phyloP scores from a whole-genome alignment of 345 rosid genomes.

The Mallotus nudiflorus region DNA sequence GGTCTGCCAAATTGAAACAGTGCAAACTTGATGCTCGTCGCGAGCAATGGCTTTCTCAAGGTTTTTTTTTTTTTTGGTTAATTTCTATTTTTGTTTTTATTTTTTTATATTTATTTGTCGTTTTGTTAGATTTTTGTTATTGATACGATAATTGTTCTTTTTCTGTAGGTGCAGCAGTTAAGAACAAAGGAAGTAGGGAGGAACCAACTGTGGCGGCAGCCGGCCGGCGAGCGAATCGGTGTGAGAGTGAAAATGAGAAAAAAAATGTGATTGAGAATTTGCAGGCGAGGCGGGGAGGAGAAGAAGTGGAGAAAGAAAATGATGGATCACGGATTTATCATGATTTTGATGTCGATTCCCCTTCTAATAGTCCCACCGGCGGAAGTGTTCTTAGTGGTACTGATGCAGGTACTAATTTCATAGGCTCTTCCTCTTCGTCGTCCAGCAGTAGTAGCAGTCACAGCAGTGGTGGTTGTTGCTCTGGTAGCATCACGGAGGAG shows the following conservation, averaged over 20 bases:
- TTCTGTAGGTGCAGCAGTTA: constrained; percentile 45
- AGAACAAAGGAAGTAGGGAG: constrained; percentile 55
- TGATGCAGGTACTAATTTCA: constrained; percentile 49
- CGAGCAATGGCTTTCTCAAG: constrained; percentile 98
- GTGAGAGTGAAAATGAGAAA: constrained; percentile 25
- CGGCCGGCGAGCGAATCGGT: constrained; percentile 9
- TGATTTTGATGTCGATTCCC: constrained; percentile 59
- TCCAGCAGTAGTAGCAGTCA: constrained; percentile 51
- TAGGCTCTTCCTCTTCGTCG: constrained; percentile 25
- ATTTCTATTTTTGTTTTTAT: not conserved
- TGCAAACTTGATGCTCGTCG: constrained; percentile 92
- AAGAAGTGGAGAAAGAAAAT: constrained; percentile 27
- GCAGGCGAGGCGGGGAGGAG: constrained; percentile 38
- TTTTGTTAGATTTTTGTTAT: constrained; percentile 11
- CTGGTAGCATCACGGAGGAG: constrained; percentile 80
- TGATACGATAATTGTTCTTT: not conserved
- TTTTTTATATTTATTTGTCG: constrained; percentile 12
- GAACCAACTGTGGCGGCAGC: constrained; percentile 18
- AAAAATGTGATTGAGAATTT: constrained; percentile 43
- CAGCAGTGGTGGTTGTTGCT: constrained; percentile 81
- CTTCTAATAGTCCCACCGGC: constrained; percentile 55
- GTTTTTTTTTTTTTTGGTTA: constrained; percentile 23
- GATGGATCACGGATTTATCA: constrained; percentile 40
- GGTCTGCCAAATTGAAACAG: constrained; percentile 94
- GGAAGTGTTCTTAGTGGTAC: constrained; percentile 36